A percentile compares a stretch with the other conserved stretches of the same genome.
phyloP scores from a whole-genome alignment of 768 basidiomycete genomes.

The Scleroderma citrinum region DNA sequence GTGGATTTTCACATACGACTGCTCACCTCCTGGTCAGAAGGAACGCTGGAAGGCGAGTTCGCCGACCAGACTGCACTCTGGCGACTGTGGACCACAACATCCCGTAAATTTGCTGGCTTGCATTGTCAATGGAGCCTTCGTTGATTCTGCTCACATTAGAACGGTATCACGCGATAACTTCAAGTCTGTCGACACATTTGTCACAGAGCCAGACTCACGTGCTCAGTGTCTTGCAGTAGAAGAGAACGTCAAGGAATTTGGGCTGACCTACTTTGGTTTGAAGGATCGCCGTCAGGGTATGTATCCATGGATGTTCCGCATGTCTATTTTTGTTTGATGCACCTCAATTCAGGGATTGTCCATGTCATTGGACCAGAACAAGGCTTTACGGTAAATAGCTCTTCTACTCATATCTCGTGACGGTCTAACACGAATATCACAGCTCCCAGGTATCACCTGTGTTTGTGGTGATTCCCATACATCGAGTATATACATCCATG shows the following conservation, averaged over 20 bases:
- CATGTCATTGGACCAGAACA: conserved; percentile 93
- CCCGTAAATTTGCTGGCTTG: conserved; percentile 47
- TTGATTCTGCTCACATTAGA: conserved; percentile 30
- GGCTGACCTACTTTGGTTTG: conserved; percentile 89
- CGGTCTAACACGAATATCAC: conserved; percentile 4
- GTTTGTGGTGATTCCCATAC: conserved; percentile 95
- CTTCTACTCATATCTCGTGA: neutral
- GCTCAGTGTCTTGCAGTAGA: conserved; percentile 80
- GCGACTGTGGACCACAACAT: conserved; percentile 88
- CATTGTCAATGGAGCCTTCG: neutral
- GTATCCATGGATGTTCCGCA: conserved; percentile 1
- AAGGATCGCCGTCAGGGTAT: conserved; percentile 81
- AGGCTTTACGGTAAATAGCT: conserved; percentile 69
- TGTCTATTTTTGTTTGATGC: neutral
- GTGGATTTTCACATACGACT: conserved; percentile 1
- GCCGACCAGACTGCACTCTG: conserved; percentile 83
- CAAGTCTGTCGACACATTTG: conserved; percentile 64
- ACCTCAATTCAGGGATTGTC: conserved; percentile 54
- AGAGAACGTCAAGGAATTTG: conserved; percentile 88
- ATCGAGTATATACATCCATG: conserved; percentile 54
- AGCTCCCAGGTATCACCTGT: conserved; percentile 74
- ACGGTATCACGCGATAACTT: conserved; percentile 73
- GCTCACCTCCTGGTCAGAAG: conserved; percentile 37
- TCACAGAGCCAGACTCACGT: conserved; percentile 79
- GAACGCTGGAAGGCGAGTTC: conserved; percentile 68